phyloP scores from a whole-genome alignment of 2,329 filamentous ascomycete genomes.

The Trichoderma endophyticum region DNA sequence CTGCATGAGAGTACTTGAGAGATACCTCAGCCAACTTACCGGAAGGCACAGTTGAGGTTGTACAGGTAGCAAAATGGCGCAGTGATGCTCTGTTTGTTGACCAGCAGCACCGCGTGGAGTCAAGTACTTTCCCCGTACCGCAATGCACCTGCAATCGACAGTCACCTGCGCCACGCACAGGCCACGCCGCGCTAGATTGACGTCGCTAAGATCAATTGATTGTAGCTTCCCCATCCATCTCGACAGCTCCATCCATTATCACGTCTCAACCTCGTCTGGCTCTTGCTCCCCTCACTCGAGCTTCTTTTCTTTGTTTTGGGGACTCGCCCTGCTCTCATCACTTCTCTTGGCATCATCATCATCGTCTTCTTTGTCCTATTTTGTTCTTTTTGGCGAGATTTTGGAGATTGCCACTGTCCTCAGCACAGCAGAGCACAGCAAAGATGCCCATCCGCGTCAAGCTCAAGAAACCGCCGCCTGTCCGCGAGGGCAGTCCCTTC shows the following conservation, averaged over 20 bases:
- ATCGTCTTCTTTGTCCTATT: background rate
- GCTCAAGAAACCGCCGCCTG: constrained; percentile 33
- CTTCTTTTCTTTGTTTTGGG: background rate
- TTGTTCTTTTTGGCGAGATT: background rate
- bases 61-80: background rate
- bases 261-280: background rate
- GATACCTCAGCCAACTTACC: background rate
- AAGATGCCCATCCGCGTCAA: constrained; percentile 39
- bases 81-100: background rate
- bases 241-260: background rate
- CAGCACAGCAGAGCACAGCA: background rate
- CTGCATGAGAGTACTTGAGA: background rate
- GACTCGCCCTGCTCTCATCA: background rate
- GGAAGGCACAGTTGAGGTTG: background rate
- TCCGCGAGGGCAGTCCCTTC: constrained; percentile 36
- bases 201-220: background rate
- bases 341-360: background rate
- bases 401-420: background rate
- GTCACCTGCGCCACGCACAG: constrained; percentile 18
- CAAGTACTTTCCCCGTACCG: background rate
- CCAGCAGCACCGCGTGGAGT: background rate
- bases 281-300: background rate
- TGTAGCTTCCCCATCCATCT: background rate
- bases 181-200: constrained; percentile 11
- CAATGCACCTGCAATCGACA: background rate